Base-by-base conservation (phyloP, 2,329 filamentous ascomycete genomes). In the Emmonsia crescens region DNA sequence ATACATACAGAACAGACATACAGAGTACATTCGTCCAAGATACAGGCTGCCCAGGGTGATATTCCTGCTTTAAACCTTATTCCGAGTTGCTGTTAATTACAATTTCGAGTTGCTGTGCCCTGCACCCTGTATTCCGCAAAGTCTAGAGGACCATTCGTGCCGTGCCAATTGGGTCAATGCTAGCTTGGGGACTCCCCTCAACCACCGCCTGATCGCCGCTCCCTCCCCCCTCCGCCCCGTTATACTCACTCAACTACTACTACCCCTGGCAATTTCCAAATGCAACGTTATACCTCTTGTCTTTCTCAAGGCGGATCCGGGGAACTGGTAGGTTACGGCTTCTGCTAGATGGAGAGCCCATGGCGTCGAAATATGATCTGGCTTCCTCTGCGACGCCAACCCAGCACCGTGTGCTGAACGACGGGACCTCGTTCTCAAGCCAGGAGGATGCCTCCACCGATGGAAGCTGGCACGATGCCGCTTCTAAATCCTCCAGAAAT, bases 331-430 rank as follows among this genome's bases (percentile, higher is more conserved):
- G 68, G 67, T 66, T 71, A 38, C 31, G 38, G 29, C 48, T 31
- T 19, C 48, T 52, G 69, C 74, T 76, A 71, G 68, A 76, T 76
- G 75, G 75, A 75, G 73, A 72, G n/a, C 71, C 68, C 68, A 77
- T 77, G 75, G 75, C 75, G 73, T 76, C 75, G 70, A 74, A 70
- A 69, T 72, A 75, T 67, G 69, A 76, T 68, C 72, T 71, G 70
- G 69, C 69, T 66, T 75, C 73, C 71, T 76, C 75, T 62, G 72
- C 70, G 63, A 73, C 72, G 66, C 76, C 75, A 63, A 73, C 71
- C 67, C 75, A 76, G 66, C 71, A 75, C 66, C 75, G 74, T 60
- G 70, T 67, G 56, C 65, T 73, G 63, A 71, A 69, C 64, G 74
- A 76, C 65, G 71, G 72, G 59, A 70, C 69, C 62, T 71, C 74